Conservation (phyloP, 345 rosid genomes). For the Linum trigynum region DNA sequence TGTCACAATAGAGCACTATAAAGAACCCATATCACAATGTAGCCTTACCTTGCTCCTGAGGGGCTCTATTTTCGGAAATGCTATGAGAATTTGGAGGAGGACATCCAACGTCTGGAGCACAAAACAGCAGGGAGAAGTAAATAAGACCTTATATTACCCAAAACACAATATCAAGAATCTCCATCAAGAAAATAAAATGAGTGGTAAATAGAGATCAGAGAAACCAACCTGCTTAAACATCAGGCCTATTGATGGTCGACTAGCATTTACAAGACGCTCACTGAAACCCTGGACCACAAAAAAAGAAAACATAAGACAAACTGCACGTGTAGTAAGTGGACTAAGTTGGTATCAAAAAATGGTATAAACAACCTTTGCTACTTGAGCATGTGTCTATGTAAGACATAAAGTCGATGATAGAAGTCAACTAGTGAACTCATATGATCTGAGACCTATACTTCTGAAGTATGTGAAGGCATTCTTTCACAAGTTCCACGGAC, state of each 20-base stretch:
- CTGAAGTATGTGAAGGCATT: neutral
- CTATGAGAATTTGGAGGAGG: conserved; percentile 68
- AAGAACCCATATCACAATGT: conserved; percentile 6
- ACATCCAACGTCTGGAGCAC: conserved; percentile 77
- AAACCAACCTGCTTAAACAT: conserved; percentile 89
- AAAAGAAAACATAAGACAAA: conserved; percentile 9
- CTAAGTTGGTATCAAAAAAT: neutral
- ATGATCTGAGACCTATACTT: neutral
- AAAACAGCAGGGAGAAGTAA: conserved; percentile 9
- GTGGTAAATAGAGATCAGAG: conserved; percentile 6
- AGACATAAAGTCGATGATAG: neutral
- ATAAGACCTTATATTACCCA: neutral
- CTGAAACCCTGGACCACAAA: conserved; percentile 68
- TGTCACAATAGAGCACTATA: neutral
- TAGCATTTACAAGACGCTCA: conserved; percentile 75
- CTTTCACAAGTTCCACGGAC: neutral
- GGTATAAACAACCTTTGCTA: neutral
- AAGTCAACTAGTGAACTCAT: neutral
- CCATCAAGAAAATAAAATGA: neutral
- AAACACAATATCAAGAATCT: neutral
- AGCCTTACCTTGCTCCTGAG: conserved; percentile 66
- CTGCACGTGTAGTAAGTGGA: conserved; percentile 5
- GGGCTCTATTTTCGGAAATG: conserved; percentile 72
- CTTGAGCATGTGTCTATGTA: neutral
- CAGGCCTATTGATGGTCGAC: conserved; percentile 79